Conservation (phyloP, 352 stramenopile genomes). For the Thraustotheca clavata region DNA sequence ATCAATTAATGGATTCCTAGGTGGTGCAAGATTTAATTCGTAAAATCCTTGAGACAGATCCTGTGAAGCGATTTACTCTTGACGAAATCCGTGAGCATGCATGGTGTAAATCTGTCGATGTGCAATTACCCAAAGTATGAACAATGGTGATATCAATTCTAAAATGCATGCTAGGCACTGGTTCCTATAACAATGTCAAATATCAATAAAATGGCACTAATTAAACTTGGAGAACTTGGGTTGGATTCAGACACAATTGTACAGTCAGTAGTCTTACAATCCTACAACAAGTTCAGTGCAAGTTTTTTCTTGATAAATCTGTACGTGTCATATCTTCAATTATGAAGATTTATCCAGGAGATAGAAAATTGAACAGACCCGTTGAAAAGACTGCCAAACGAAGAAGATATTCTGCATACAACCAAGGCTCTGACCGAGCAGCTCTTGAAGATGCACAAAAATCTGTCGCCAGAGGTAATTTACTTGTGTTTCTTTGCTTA, state of each 20-base stretch:
- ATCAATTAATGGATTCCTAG: constrained; percentile 9
- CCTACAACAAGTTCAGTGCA: constrained; percentile 8
- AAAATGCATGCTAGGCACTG: neutral
- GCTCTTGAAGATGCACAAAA: neutral
- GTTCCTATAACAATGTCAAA: neutral
- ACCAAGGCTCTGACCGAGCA: neutral
- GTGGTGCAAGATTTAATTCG: constrained; percentile 70
- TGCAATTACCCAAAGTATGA: constrained; percentile 17
- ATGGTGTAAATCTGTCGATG: constrained; percentile 45
- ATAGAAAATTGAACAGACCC: constrained; percentile 17
- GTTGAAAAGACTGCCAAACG: neutral
- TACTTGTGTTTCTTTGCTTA: too few species aligned
- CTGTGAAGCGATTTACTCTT: constrained; percentile 60
- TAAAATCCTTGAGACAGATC: constrained; percentile 78
- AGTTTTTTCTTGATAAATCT: constrained; percentile 15
- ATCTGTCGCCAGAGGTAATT: neutral
- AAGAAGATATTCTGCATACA: constrained; percentile 21
- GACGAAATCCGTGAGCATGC: constrained; percentile 72
- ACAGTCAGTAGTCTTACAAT: neutral
- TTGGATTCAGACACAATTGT: constrained; percentile 4
- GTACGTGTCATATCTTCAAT: neutral
- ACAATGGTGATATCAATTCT: neutral
- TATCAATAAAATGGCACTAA: constrained; percentile 5
- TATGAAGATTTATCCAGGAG: too few species aligned
- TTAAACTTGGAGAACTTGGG: constrained; percentile 17